These are phyloP conservation scores for Catharanthus roseus DNA, from an alignment of 257 asterid species.

Conservation along the genomic window DNA sequence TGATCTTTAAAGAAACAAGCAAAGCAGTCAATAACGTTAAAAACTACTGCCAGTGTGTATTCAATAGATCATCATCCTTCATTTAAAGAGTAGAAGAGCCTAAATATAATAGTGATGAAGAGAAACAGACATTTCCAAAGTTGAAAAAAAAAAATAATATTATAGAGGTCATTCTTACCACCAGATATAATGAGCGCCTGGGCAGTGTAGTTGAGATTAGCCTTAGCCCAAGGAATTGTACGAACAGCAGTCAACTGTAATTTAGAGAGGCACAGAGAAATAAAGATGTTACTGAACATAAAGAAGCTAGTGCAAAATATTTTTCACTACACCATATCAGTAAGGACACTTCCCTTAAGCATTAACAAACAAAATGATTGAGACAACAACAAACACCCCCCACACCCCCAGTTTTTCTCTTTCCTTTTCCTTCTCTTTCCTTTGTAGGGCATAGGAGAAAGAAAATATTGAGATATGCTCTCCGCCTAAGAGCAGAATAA, in stretches of 20 bases:
- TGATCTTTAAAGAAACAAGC: neutral
- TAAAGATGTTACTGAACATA: neutral
- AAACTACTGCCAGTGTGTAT: neutral
- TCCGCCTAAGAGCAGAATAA: too few species aligned
- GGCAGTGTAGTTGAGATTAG: slow-evolving; percentile 70
- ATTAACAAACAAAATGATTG: neutral
- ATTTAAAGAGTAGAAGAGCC: neutral
- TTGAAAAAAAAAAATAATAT: neutral
- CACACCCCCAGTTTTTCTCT: too few species aligned
- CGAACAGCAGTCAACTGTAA: slow-evolving; percentile 62
- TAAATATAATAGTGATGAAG: neutral
- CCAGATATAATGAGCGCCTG: slow-evolving; percentile 80
- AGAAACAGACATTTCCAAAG: neutral
- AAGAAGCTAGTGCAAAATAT: neutral
- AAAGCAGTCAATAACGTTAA: neutral
- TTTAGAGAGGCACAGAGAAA: slow-evolving; percentile 3
- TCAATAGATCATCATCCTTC: neutral
- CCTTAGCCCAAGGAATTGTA: slow-evolving; percentile 83
- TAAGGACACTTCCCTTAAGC: neutral
- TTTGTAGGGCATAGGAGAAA: neutral
- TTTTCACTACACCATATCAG: neutral
- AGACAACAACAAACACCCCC: too few species aligned
- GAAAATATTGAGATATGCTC: neutral
- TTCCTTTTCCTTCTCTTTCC: neutral
- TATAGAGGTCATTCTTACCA: slow-evolving; percentile 34